Percentiles rank a stretch among this genome's conserved stretches.
Conservation (phyloP, 768 basidiomycete species). For the Lactifluus piperatus region DNA sequence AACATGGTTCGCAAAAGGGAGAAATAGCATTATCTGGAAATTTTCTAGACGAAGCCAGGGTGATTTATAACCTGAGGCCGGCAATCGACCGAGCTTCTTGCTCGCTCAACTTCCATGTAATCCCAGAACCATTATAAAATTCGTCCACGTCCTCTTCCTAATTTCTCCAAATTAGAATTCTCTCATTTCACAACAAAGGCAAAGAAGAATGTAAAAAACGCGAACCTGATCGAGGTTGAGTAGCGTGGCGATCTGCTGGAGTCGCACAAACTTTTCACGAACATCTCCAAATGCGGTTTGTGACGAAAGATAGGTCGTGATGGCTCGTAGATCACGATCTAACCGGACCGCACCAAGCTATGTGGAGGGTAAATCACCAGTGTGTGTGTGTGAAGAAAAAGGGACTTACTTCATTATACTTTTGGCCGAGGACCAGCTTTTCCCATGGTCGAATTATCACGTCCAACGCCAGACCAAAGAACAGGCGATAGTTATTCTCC, state of each 20-base stretch:
- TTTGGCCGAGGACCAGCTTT: constrained; percentile 69
- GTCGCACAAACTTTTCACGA: constrained; percentile 81
- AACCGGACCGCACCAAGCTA: constrained; percentile 95
- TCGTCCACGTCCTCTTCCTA: constrained; percentile 94
- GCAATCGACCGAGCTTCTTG: constrained; percentile 69
- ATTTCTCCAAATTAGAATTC: not conserved
- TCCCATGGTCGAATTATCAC: constrained; percentile 94
- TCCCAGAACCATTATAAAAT: constrained; percentile 89
- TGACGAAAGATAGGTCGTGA: constrained; percentile 74
- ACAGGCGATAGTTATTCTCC: constrained; percentile 75
- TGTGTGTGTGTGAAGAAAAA: constrained; percentile 1
- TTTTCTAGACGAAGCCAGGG: too few species aligned
- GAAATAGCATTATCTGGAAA: too few species aligned
- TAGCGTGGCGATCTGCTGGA: constrained; percentile 90
- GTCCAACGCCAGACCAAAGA: constrained; percentile 82
- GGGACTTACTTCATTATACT: constrained; percentile 70
- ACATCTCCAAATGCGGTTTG: constrained; percentile 88
- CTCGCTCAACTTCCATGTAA: constrained; percentile 74
- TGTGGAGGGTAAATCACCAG: not conserved
- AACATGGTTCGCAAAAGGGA: too few species aligned
- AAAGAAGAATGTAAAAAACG: constrained; percentile 1
- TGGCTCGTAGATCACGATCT: constrained; percentile 82
- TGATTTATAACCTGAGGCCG: constrained; percentile 31
- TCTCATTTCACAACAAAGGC: constrained; percentile 7
- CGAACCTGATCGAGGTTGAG: constrained; percentile 78